Evolutionary conservation across 2,329 filamentous ascomycete species (phyloP), one percentile per base, ranked within the genome.

Genomic region (Neonectria coccinea): DNA sequence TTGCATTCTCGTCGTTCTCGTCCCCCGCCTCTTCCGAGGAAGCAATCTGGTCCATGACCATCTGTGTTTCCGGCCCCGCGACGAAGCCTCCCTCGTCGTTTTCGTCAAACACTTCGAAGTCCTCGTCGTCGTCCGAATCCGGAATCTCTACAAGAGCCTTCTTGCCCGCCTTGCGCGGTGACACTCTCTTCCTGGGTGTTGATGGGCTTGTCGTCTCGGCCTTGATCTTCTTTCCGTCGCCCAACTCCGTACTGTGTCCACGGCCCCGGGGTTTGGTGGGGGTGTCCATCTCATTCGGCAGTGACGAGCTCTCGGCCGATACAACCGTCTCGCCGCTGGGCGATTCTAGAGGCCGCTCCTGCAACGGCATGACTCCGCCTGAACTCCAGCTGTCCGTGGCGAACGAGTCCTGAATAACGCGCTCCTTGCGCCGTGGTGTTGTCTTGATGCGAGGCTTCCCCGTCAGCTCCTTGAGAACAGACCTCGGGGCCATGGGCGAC

Each of bases 391-490:
- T 79, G n/a, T 74, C 75, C 5, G 78, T 78, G 18, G 78, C 80
- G 67, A 79, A 84, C 9, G 83, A 84, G 61, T 85, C 83, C 55
- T 83, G 76, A 20, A 85, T 80, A 2, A 81, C 78, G n/a, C 81
- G 65, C 7, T 78, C 68, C 20, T 68, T 62, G 11, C 62, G 63
- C 36, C 67, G 67, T 8, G 67, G 67, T 4, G 70, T 68, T 5
- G 51, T 64, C 5, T 68, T 29, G 4, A 67, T 72, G 33, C 70
- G 70, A 0, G 69, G 60, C 42, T 69, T 67, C 3, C 72, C 75
- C 2, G 68, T 61, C 6, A 73, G 56, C 55, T 71, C 64, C 22
- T 68, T 72, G 10, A 70, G 66, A 16, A 71, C 66, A 3, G 73
- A 71, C 11, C 54, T 62, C 5, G 70, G 66, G 10, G 29, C 31